These are phyloP conservation scores for Pistacia atlantica DNA, from an alignment of 345 rosid genomes.

Conservation along the genomic window DNA sequence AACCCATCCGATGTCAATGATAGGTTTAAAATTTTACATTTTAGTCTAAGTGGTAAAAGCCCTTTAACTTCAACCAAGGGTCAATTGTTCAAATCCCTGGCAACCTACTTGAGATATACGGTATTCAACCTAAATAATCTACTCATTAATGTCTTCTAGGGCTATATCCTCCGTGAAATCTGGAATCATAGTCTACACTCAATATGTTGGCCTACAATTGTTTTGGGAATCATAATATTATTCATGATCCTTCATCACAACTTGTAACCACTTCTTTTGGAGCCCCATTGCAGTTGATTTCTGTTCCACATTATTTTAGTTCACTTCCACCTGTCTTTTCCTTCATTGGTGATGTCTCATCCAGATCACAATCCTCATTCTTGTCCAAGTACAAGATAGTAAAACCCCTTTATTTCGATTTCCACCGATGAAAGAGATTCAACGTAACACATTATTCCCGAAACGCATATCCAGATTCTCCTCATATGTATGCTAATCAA, in stretches of 20 bases:
- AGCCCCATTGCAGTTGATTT: neutral
- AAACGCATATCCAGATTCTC: neutral
- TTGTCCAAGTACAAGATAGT: neutral
- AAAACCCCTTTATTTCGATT: neutral
- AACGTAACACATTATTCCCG: neutral
- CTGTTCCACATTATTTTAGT: neutral
- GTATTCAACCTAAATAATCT: neutral
- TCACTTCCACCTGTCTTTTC: neutral
- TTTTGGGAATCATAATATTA: neutral
- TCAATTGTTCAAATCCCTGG: too few relatives aligned
- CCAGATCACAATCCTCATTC: neutral
- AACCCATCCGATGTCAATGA: neutral
- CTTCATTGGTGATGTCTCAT: neutral
- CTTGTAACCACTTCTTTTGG: neutral
- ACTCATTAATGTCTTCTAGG: neutral
- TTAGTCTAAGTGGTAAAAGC: neutral
- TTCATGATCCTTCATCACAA: slow-evolving; percentile 5
- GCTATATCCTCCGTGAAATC: neutral
- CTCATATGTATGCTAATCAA: too few relatives aligned
- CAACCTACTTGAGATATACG: neutral
- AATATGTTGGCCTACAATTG: neutral
- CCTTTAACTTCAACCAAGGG: too few relatives aligned
- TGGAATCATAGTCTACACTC: neutral
- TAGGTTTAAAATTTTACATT: neutral
- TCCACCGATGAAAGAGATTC: neutral